A percentile compares a stretch with the other conserved stretches of the same genome.
Evolutionary conservation across 352 stramenopile species (phyloP).

Genomic region (Thalassiosira mediterranea): DNA sequence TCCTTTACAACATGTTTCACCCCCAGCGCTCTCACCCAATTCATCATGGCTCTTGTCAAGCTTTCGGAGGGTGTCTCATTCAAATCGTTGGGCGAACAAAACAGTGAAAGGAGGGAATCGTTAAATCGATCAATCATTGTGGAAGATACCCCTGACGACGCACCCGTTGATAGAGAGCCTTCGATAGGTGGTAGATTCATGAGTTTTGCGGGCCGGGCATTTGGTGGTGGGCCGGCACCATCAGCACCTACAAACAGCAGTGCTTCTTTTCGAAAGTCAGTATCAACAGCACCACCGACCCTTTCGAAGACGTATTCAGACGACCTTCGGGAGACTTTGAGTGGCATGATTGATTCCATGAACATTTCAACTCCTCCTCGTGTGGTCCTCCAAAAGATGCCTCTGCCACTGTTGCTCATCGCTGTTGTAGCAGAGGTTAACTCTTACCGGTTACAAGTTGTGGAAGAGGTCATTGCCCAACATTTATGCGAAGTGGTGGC

Average conservation of each 20-base stretch:
- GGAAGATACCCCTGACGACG: constrained; percentile 17
- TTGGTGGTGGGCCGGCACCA: constrained; percentile 58
- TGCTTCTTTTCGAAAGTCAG: constrained; percentile 24
- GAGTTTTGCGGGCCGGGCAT: constrained; percentile 76
- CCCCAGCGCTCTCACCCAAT: constrained; percentile 54
- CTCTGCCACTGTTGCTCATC: constrained; percentile 70
- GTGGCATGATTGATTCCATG: constrained; percentile 48
- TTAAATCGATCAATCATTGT: constrained; percentile 23
- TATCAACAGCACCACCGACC: constrained; percentile 18
- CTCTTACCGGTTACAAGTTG: constrained; percentile 60
- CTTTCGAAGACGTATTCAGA: constrained; percentile 59
- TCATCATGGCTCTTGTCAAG: constrained; percentile 62
- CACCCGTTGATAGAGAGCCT: constrained; percentile 34
- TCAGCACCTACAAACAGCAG: constrained; percentile 27
- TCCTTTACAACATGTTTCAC: constrained; percentile 81
- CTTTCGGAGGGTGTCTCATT: constrained; percentile 58
- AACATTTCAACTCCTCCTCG: constrained; percentile 47
- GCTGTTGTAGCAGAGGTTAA: constrained; percentile 75
- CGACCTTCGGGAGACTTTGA: constrained; percentile 50
- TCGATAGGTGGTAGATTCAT: constrained; percentile 80
- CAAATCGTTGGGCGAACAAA: constrained; percentile 34
- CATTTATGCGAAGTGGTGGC: constrained; percentile 63
- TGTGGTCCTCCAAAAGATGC: constrained; percentile 52
- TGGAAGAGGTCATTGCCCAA: constrained; percentile 48
- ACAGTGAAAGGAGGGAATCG: constrained; percentile 22